These are phyloP conservation scores for Calamus simplicifolius DNA, from an alignment of 176 grass and related monocot genomes.

Conservation along the genomic window DNA sequence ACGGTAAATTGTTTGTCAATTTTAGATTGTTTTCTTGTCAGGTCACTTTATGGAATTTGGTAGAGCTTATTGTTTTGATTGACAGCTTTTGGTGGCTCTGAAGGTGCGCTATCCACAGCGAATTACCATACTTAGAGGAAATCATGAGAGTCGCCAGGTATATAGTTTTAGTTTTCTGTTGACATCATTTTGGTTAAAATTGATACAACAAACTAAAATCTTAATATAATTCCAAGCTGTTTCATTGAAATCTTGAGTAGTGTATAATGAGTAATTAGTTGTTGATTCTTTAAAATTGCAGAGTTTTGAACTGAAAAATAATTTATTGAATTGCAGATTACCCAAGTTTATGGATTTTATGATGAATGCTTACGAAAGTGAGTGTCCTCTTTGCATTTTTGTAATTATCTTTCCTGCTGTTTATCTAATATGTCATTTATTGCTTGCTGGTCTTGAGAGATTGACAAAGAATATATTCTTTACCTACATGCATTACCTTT, in stretches of 20 bases:
- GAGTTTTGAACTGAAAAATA: slow-evolving; percentile 3
- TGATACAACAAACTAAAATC: too few species aligned
- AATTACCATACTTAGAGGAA: slow-evolving; percentile 99
- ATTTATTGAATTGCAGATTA: slow-evolving; percentile 55
- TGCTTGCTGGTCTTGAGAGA: not conserved
- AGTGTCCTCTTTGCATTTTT: slow-evolving; percentile 28
- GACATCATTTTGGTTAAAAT: slow-evolving; percentile 8
- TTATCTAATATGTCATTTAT: not conserved
- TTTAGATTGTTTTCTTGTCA: not conserved
- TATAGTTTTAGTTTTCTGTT: not conserved
- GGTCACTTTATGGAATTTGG: not conserved
- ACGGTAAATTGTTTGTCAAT: slow-evolving; percentile 39
- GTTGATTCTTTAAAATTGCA: too few species aligned
- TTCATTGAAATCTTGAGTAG: not conserved
- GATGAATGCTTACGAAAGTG: slow-evolving; percentile 98
- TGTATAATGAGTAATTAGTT: too few species aligned
- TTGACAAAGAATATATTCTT: not conserved
- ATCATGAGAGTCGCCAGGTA: slow-evolving; percentile 97
- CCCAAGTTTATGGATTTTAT: slow-evolving; percentile 98
- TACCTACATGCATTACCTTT: too few species aligned
- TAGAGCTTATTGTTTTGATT: not conserved
- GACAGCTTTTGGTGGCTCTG: slow-evolving; percentile 86
- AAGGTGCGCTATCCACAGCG: slow-evolving; percentile 96
- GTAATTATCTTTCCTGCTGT: not conserved
- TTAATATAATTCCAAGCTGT: too few species aligned